Evolutionary conservation across 805 yeast species (phyloP).

Genomic region (Suhomyces kilbournensis): DNA sequence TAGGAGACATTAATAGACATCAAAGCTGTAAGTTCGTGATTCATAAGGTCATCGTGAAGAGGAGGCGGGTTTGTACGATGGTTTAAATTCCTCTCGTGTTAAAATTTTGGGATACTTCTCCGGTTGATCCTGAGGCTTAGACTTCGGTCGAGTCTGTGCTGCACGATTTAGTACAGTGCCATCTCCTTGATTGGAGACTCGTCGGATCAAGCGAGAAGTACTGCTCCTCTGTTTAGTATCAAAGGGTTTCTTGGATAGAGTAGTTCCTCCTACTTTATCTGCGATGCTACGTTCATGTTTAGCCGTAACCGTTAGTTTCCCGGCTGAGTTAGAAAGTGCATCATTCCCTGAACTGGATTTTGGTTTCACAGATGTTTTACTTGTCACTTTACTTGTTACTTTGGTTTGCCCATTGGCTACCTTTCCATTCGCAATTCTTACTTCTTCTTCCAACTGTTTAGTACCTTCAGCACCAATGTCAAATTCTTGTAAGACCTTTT

Average conservation of each 20-base stretch:
- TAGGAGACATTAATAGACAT: neutral
- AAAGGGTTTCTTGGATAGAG: neutral
- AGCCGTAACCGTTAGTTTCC: slow-evolving; percentile 8
- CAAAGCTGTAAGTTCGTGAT: neutral
- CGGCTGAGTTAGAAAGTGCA: neutral
- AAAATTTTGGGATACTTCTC: slow-evolving; percentile 1
- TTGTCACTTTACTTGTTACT: neutral
- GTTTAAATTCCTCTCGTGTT: slow-evolving; percentile 6
- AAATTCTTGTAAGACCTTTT: slow-evolving; percentile 3
- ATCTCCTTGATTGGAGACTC: slow-evolving; percentile 1
- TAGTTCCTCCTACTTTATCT: neutral
- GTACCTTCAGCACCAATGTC: slow-evolving; percentile 8
- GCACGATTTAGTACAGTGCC: neutral
- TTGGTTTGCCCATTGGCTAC: neutral
- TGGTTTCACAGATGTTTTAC: neutral
- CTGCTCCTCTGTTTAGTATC: neutral
- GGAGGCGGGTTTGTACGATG: slow-evolving; percentile 4
- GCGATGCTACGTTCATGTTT: neutral
- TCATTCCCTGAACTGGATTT: neutral
- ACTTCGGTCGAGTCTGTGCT: slow-evolving; percentile 3
- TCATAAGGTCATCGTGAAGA: neutral
- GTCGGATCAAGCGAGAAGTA: slow-evolving; percentile 1
- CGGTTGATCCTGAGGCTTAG: neutral
- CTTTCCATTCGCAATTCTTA: neutral
- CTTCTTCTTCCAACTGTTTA: slow-evolving; percentile 2